A percentile compares a stretch with the other conserved stretches of the same genome.
These are phyloP conservation scores for Trichoderma sp. DNA, from an alignment of 2,329 filamentous ascomycete genomes.

Conservation along the genomic window DNA sequence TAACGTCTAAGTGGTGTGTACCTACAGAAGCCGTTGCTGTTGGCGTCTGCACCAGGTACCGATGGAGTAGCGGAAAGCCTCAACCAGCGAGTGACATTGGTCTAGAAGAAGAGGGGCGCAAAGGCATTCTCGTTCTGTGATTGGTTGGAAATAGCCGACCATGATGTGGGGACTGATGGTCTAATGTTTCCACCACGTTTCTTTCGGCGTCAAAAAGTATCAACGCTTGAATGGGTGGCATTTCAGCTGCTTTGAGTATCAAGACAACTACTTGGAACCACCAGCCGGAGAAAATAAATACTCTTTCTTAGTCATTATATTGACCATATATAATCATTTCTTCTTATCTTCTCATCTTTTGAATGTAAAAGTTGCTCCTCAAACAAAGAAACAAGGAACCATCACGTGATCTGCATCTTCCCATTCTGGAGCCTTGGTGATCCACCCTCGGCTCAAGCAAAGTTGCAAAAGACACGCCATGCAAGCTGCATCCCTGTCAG, in stretches of 20 bases:
- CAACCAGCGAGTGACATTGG: not conserved
- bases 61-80: not conserved
- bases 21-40: not conserved
- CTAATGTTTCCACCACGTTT: not conserved
- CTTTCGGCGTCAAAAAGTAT: not conserved
- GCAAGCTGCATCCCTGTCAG: constrained; percentile 15
- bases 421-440: not conserved
- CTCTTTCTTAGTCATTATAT: not conserved
- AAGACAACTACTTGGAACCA: not conserved
- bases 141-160: not conserved
- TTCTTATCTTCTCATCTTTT: not conserved
- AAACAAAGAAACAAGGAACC: not conserved
- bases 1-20: not conserved
- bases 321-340: not conserved
- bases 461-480: constrained; percentile 9
- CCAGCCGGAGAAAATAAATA: not conserved
- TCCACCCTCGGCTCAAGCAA: constrained; percentile 2
- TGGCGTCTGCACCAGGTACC: not conserved
- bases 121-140: not conserved
- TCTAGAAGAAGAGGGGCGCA: not conserved
- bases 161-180: not conserved
- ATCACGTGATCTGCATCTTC: not conserved
- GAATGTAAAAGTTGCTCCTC: not conserved
- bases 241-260: not conserved
- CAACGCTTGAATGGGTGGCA: not conserved